Base-by-base conservation (phyloP, 176 grass and related monocot genomes). In the Zizania latifolia region DNA sequence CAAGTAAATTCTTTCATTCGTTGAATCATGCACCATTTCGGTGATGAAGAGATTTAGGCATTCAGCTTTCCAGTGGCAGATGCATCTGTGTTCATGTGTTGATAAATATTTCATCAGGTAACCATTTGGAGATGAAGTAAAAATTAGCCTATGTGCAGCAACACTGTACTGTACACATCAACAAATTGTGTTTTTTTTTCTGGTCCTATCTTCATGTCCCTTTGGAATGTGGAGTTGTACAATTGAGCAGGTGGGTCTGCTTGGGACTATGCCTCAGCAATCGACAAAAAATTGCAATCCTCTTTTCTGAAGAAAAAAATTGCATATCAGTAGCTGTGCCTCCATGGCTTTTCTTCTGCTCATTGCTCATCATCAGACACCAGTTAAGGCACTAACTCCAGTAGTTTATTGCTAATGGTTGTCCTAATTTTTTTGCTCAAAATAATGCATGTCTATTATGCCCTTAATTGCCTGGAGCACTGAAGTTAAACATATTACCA, bases 401-500 rank as follows among this genome's bases (percentile, higher is more conserved):
- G 31, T 73, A 83, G 40, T 78, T 68, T 73, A 74, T 67, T 65
- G 23, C 48, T 73, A 22, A 79, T 53, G 22, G 5, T 19, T 22
- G n/a, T 22, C 8, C n/a, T 53, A 9, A 53, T 53, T 53, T 53
- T 53, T 22, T 53, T n/a, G 22, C 22, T 14, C 19, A 22, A 53
- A 53, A 53, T 21, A 6, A 22, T 66, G 29, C 75, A 74, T 68
- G 55, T 36, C 75, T 61, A 54, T 23, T 15, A 28, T 79, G 27
- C 32, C 65, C 68, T 79, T 88, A 83, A 74, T 75, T 75, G 34
- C 68, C 68, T 6, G 11, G 33, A 33, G 36, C 68, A 68, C 68
- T 6, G 15, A 21, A 40, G 29, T 74, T 79, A 83, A 88, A 88
- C 67, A 55, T 74, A 83, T 83, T 39, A 30, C 54, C 69, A 72